Percentiles rank a stretch among this genome's conserved stretches.
Conservation (phyloP, 2,329 filamentous ascomycete genomes). For the Pochonia chlamydosporia region DNA sequence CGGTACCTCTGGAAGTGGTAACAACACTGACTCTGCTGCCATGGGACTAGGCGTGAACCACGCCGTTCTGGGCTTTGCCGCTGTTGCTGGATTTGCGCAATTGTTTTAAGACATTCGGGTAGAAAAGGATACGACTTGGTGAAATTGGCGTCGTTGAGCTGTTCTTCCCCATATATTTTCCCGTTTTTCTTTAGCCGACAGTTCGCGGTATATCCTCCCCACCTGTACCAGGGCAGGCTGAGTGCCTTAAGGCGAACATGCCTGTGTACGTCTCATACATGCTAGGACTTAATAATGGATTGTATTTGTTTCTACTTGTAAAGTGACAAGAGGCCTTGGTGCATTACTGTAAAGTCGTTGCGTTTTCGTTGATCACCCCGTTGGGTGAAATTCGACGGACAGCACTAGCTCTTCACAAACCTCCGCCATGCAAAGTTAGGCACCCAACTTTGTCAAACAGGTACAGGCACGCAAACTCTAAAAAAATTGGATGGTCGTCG, state of each 20-base stretch:
- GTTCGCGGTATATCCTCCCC: conserved; percentile 26
- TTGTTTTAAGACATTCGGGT: conserved; percentile 39
- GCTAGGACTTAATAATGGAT: conserved; percentile 40
- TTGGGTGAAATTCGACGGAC: too few species aligned
- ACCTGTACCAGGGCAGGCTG: conserved; percentile 17
- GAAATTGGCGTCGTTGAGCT: conserved; percentile 30
- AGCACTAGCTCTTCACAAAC: too few species aligned
- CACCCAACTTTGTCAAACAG: too few species aligned
- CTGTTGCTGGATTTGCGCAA: conserved; percentile 41
- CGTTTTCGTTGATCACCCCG: too few species aligned
- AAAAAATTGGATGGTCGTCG: background rate
- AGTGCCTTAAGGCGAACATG: conserved; percentile 16
- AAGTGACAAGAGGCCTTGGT: background rate
- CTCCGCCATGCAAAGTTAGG: too few species aligned
- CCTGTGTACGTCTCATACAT: conserved; percentile 18
- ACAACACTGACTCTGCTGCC: conserved; percentile 33
- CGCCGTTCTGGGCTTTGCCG: conserved; percentile 39
- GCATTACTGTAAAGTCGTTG: too few species aligned
- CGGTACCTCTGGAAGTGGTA: conserved; percentile 19
- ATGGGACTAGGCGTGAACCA: conserved; percentile 41
- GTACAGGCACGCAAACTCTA: too few species aligned
- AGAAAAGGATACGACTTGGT: conserved; percentile 21
- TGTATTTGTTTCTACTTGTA: conserved; percentile 25
- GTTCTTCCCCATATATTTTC: conserved; percentile 24
- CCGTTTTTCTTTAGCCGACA: conserved; percentile 28